Evolutionary conservation across 2,329 filamentous ascomycete genomes (phyloP), one percentile per base, ranked within the genome.

Genomic region (Mycogone perniciosa): DNA sequence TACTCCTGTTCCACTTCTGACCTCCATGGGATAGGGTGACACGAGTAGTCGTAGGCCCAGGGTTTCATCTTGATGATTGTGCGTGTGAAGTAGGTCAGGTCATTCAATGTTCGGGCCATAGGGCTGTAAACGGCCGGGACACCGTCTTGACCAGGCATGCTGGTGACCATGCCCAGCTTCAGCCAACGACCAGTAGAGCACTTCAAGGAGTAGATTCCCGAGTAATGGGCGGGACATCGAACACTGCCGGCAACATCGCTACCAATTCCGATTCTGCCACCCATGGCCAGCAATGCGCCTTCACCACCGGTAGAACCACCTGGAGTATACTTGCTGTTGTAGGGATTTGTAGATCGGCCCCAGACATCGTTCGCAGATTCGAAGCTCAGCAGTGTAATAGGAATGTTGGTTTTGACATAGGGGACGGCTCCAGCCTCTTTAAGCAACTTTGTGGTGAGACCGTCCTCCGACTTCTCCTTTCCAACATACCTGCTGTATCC

Each of bases 181-280:
- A 89, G 89, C 89, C 91, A 96, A 44, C 91, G 79, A 2, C 92
- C 91, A 1, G 88, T 95, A 3, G 88, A 91, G 70, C 91, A 96
- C 34, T 88, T 82, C 27, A 96, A 71, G 13, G 86, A 86, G 68
- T 95, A 96, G 64, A 92, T 89, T 7, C 91, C 91, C 2, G 87
- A 87, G 72, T 90, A 96, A 60, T 95, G 89, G 5, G 91, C 92
- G 0, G 91, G 92, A 2, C 81, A 85, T 47, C 91, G 80, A 5
- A 96, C 90, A 11, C 88, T 93, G 31, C 92, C 91, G 10, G 90
- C 91, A 11, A 96, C 90, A 67, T 96, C 91, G 44, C 86, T 91
- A 7, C 91, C 92, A 57, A 96, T 86, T 38, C 91, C 91, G 54
- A 96, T 95, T 37, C 90, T 79, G 42, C 89, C 89, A 35, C 87